Base-by-base conservation (phyloP, 768 basidiomycete genomes). In the Rhodosporidiobolus odoratus region DNA sequence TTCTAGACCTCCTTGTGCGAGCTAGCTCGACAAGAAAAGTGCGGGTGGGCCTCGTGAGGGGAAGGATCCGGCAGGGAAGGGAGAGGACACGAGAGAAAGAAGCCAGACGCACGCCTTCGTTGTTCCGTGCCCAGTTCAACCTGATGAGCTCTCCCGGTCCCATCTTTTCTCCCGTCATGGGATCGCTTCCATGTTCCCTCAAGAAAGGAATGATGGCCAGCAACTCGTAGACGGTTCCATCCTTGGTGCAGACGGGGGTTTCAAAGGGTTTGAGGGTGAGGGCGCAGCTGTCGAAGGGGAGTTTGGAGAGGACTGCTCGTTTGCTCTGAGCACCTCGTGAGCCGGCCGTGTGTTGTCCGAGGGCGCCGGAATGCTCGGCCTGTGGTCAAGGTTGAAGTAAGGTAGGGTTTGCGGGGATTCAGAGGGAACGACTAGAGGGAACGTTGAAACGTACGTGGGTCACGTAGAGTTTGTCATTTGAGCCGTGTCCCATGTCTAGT, bases 341-440 rank as follows among this genome's bases (percentile, higher is more conserved):
- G 37, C 83, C 84, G 16, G 89, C 81, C 0, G 82, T 89, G 79
- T 93, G 91, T 52, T 88, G 87, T 41, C 91, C 91, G 77, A 88
- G 84, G 50, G 85, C 82, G 52, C 91, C 91, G 12, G 89, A 83
- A 77, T 92, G 91, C 78, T 93, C 91, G 32, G 89, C 87, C 78
- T 92, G 90, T 5, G 6, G 19, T 9, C 3, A 25, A 37, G 34
- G 8, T 7, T 3, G 40, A 32, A 17, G 32, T 1, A 30, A 37
- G 37, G 56, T 45, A 34, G 35, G 30, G 61, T 38, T 45, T 27
- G n/a, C 19, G 16, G 21, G n/a, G 48, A 23, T 9, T 16, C 37
- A n/a, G n/a, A 23, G 37, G n/a, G 25, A 27, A 15, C 13, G 30
- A n/a, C 15, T 37, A 16, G 62, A 50, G 21, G 37, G 40, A 17